These are phyloP conservation scores for Cryptosporidium sp. DNA, from an alignment of 169 alveolate species.

Conservation along the genomic window DNA sequence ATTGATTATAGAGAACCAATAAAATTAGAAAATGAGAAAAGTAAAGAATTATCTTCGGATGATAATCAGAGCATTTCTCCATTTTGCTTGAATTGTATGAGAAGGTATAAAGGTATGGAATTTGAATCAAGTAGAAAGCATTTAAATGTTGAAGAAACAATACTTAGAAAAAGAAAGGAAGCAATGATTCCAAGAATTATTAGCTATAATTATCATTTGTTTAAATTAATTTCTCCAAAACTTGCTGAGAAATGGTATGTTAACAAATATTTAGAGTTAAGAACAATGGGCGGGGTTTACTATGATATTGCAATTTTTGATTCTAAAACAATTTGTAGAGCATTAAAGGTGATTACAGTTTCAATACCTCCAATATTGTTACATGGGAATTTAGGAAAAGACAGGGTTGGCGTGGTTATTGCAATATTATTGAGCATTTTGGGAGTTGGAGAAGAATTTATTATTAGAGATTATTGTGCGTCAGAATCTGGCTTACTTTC, in stretches of 20 bases:
- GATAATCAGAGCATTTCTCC: not conserved
- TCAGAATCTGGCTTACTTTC: slow-evolving; percentile 55
- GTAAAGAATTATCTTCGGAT: not conserved
- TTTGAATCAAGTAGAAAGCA: not conserved
- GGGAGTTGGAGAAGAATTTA: slow-evolving; percentile 50
- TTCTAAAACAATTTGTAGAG: slow-evolving; percentile 17
- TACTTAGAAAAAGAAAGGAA: slow-evolving; percentile 33
- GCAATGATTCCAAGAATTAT: not conserved
- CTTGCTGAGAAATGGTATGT: slow-evolving; percentile 58
- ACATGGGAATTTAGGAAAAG: slow-evolving; percentile 71
- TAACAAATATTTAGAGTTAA: slow-evolving; percentile 4
- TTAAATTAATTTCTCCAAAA: slow-evolving; percentile 27
- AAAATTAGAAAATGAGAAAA: not conserved
- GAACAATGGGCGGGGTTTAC: slow-evolving; percentile 35
- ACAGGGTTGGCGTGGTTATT: slow-evolving; percentile 34
- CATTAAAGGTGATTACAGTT: slow-evolving; percentile 49
- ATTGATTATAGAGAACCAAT: slow-evolving; percentile 36
- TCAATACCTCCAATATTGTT: slow-evolving; percentile 62
- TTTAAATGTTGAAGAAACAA: not conserved
- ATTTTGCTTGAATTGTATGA: slow-evolving; percentile 14
- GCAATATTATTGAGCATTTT: slow-evolving; percentile 33
- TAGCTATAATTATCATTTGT: slow-evolving; percentile 12
- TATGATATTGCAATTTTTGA: slow-evolving; percentile 38
- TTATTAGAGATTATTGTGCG: slow-evolving; percentile 67
- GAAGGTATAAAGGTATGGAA: not conserved